Percentiles rank a stretch among this genome's conserved stretches.
These are phyloP conservation scores for Leavenworthia alabamica DNA, from an alignment of 345 rosid species.

Conservation along the genomic window DNA sequence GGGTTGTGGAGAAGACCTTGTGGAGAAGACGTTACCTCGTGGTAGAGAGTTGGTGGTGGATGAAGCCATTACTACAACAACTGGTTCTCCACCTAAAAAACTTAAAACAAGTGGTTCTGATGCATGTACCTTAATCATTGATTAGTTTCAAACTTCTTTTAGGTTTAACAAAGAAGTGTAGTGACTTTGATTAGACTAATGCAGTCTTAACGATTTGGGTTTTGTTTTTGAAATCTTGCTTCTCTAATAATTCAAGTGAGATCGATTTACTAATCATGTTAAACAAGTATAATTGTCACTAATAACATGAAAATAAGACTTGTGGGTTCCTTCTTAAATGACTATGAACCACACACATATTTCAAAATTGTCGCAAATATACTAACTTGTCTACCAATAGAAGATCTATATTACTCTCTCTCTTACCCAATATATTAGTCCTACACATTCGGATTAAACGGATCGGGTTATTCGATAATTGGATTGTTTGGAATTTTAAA, in stretches of 20 bases:
- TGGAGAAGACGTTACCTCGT: constrained; percentile 33
- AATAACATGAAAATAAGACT: constrained; percentile 15
- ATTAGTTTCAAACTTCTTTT: too few species aligned
- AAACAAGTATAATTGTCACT: not conserved
- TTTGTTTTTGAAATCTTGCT: too few species aligned
- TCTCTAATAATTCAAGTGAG: constrained; percentile 20
- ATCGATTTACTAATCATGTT: constrained; percentile 17
- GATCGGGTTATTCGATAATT: too few species aligned
- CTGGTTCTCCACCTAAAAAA: constrained; percentile 18
- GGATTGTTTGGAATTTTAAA: too few species aligned
- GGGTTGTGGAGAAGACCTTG: constrained; percentile 34
- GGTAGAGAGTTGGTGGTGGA: constrained; percentile 20
- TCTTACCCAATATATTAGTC: too few species aligned
- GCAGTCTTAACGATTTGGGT: too few species aligned
- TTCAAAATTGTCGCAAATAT: constrained; percentile 4
- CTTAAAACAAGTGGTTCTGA: not conserved
- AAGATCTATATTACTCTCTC: not conserved
- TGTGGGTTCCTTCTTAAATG: constrained; percentile 5
- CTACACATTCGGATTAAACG: too few species aligned
- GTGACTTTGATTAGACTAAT: constrained; percentile 16
- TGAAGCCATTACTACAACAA: constrained; percentile 21
- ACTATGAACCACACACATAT: not conserved
- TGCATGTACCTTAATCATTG: too few species aligned
- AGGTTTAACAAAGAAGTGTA: too few species aligned
- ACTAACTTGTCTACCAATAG: not conserved